phyloP scores from a whole-genome alignment of 805 yeast species.

The Suhomyces canberraensis region DNA sequence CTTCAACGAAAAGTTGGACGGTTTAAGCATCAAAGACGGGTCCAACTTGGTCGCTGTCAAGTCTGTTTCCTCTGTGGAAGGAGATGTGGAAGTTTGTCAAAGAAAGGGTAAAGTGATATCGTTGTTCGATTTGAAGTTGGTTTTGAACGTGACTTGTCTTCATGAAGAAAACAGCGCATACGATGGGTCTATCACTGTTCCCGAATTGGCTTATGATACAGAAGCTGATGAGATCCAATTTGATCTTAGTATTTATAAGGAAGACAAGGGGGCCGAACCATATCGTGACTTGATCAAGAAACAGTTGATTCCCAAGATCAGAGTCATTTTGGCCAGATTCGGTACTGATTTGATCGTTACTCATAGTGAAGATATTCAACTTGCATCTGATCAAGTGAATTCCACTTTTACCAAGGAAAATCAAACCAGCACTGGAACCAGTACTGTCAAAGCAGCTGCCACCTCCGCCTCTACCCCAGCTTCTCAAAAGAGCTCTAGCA shows the following conservation, averaged over 20 bases:
- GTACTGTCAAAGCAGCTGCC: constrained; percentile 9
- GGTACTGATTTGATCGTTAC: constrained; percentile 72
- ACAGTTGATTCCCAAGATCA: constrained; percentile 65
- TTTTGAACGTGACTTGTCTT: constrained; percentile 53
- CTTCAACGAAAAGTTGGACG: constrained; percentile 59
- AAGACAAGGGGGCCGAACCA: constrained; percentile 45
- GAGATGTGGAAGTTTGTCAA: constrained; percentile 96
- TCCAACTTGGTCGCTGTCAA: constrained; percentile 31
- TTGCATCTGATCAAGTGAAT: constrained; percentile 45
- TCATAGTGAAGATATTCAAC: constrained; percentile 87
- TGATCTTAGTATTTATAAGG: constrained; percentile 63
- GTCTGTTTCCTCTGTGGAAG: constrained; percentile 64
- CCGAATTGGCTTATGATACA: constrained; percentile 93
- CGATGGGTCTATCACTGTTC: constrained; percentile 74
- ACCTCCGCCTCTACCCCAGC: constrained; percentile 8
- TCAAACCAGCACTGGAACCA: constrained; percentile 43
- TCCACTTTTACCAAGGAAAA: constrained; percentile 47
- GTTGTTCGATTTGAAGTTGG: constrained; percentile 75
- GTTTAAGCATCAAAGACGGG: constrained; percentile 37
- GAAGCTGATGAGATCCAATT: constrained; percentile 84
- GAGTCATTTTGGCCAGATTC: constrained; percentile 57
- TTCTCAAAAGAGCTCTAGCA: constrained; percentile 8
- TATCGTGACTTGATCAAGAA: constrained; percentile 49
- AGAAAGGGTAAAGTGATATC: constrained; percentile 96
- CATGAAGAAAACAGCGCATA: constrained; percentile 36